A percentile compares a stretch with the other conserved stretches of the same genome.
These are phyloP conservation scores for Psilocybe subaeruginosa DNA, from an alignment of 768 basidiomycete genomes.

Conservation along the genomic window DNA sequence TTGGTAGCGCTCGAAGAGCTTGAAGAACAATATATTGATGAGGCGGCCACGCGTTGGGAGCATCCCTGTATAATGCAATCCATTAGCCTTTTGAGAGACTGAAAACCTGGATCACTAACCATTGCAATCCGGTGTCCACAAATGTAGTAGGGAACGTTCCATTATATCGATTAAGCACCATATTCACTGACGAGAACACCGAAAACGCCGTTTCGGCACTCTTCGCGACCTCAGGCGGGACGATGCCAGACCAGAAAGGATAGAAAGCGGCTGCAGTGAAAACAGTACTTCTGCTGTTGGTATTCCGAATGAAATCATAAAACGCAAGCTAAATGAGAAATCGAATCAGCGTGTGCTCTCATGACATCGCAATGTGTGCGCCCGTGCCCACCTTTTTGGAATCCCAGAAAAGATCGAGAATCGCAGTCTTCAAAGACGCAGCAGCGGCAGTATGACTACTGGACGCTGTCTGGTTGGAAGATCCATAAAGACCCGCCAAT, in stretches of 20 bases:
- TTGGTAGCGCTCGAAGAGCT: slow-evolving; percentile 75
- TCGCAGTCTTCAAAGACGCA: slow-evolving; percentile 58
- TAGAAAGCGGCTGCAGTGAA: slow-evolving; percentile 83
- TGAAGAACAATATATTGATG: slow-evolving; percentile 81
- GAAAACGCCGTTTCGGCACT: slow-evolving; percentile 64
- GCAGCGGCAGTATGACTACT: slow-evolving; percentile 60
- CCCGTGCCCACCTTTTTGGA: slow-evolving; percentile 47
- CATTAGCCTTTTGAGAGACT: neutral
- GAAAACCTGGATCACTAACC: slow-evolving; percentile 43
- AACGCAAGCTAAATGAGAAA: slow-evolving; percentile 60
- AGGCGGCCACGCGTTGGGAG: slow-evolving; percentile 90
- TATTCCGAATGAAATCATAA: slow-evolving; percentile 86
- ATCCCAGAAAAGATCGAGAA: slow-evolving; percentile 91
- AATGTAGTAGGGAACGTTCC: slow-evolving; percentile 87
- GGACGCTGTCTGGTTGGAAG: slow-evolving; percentile 44
- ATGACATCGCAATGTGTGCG: neutral
- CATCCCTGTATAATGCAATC: slow-evolving; percentile 52
- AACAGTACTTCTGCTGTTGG: slow-evolving; percentile 61
- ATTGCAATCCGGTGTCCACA: slow-evolving; percentile 78
- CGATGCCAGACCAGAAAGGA: slow-evolving; percentile 85
- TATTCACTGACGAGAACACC: slow-evolving; percentile 74
- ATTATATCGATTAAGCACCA: slow-evolving; percentile 84
- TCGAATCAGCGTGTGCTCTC: too few relatives aligned
- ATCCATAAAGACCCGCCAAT: slow-evolving; percentile 62
- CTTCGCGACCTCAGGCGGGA: slow-evolving; percentile 68